Conservation (phyloP, 441 rosid genomes). For the Biscutella auriculata region DNA sequence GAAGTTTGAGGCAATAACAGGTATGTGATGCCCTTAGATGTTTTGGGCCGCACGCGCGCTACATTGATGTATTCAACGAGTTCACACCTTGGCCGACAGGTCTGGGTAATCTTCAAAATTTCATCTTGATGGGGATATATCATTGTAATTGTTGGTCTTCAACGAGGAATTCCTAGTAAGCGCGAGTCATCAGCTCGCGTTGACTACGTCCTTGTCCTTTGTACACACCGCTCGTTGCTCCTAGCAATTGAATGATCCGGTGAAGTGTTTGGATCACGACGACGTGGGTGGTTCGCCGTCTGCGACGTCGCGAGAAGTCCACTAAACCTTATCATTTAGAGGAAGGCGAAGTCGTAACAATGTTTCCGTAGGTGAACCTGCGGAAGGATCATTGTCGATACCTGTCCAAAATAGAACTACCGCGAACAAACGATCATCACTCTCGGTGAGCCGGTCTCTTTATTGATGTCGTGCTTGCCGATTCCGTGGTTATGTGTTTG, state of each 20-base stretch:
- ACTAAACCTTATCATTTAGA: not conserved
- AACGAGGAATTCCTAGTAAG: not conserved
- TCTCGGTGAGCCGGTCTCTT: no score
- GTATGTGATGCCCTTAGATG: constrained; percentile 14
- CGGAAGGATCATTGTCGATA: no score
- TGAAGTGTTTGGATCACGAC: not conserved
- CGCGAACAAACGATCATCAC: no score
- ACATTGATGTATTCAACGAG: constrained; percentile 9
- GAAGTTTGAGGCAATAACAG: constrained; percentile 9
- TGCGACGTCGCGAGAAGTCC: not conserved
- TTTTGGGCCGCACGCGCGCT: constrained; percentile 1
- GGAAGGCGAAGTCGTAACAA: not conserved
- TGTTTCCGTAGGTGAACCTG: not conserved
- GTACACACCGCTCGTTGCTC: not conserved
- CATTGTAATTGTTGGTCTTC: not conserved
- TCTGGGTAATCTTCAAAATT: constrained; percentile 1
- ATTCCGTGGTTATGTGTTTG: no score
- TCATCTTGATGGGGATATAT: constrained; percentile 7
- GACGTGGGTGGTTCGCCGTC: not conserved
- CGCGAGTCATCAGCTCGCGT: not conserved
- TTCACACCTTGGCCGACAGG: constrained; percentile 4
- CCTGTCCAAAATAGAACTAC: no score
- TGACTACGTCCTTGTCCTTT: not conserved
- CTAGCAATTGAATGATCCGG: not conserved
- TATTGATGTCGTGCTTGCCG: no score